Evolutionary conservation across 331 rosid species (phyloP).

Genomic region (Quercus lobata): DNA sequence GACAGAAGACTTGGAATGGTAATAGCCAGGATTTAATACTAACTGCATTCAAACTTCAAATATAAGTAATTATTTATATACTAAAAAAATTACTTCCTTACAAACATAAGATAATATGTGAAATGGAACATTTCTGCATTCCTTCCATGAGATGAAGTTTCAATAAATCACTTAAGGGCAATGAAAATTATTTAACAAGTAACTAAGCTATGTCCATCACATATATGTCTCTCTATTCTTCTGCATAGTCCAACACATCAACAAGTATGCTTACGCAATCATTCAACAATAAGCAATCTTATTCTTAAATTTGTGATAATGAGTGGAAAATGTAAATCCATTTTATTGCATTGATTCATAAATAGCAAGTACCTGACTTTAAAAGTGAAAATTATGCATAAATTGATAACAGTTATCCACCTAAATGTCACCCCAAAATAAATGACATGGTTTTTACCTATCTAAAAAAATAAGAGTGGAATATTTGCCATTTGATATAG

Average conservation of each 20-base stretch:
- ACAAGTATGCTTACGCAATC: background rate
- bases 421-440: background rate
- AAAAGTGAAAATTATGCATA: background rate
- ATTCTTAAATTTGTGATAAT: background rate
- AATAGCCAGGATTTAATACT: background rate
- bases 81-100: background rate
- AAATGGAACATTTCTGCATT: background rate
- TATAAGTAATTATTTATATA: too few species aligned
- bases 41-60: background rate
- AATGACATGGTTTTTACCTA: background rate
- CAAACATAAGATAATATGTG: background rate
- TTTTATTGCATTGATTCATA: background rate
- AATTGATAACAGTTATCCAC: background rate
- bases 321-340: background rate
- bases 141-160: background rate
- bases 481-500: background rate
- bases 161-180: background rate
- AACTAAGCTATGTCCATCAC: background rate
- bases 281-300: slow-evolving; percentile 1
- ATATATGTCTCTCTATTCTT: background rate
- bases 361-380: background rate
- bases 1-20: background rate
- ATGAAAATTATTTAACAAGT: background rate
- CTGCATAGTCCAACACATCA: background rate
- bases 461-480: background rate